Base-by-base conservation (phyloP, 345 rosid genomes). In the Salix brachista region DNA sequence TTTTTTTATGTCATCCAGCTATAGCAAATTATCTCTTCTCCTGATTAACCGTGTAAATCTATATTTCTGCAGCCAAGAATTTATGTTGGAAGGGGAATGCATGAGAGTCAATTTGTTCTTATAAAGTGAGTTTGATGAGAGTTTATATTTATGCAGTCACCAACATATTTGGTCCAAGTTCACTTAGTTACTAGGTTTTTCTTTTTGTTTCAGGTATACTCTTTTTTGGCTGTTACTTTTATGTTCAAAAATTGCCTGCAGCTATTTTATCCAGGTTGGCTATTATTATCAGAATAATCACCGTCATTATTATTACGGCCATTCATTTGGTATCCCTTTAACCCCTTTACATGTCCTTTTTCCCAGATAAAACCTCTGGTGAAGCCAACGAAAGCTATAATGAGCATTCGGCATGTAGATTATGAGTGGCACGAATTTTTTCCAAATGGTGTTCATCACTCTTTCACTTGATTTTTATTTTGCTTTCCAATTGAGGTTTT, bases 31-130 rank as follows among this genome's bases (percentile, higher is more conserved):
- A 44, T 71, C 19, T 72, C 76, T 73, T 52, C 42, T 78, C 81
- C 70, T 67, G 46, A 37, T 70, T 86, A 58, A 70, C 70, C 74
- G 62, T 42, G 10, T 69, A 39, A 21, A 74, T 80, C 72, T 80
- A 34, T 65, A 80, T 77, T 17, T 75, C 72, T 83, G 84, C 94
- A 95, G 98, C 99, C 97, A 73, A 89, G 99, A 85, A 87, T 93
- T 75, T 95, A 93, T 73, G 81, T 95, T 65, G 99, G 99, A 54
- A 90, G 99, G 83, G 99, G 99, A 77, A 93, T 95, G 99, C 99
- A 95, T 84, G 99, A 95, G 85, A 95, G 99, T 75, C 99, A 93
- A 79, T 87, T 91, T 85, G 71, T 96, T 72, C 93, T 95, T 65
- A 72, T 95, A 65, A 95, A 95, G 99, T 95, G 82, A 87, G 98